Base-by-base conservation (phyloP, 306 rosid genomes). In the Pyrus communis region DNA sequence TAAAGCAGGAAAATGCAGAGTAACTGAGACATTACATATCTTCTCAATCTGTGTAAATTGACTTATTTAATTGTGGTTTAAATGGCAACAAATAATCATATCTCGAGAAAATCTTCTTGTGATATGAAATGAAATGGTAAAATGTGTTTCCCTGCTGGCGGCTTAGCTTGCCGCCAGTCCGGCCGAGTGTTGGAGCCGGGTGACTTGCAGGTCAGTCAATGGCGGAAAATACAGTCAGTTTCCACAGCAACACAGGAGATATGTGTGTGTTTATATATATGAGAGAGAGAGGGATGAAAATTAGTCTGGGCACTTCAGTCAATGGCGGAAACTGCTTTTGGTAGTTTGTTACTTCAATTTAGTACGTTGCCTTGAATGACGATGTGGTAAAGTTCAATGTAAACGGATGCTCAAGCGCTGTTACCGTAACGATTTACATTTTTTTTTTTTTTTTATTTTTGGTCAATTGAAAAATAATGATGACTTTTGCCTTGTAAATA, bases 191-290 rank as follows among this genome's bases (percentile, higher is more conserved):
- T 78, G 71, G 68, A 52, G 28, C 59, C 52, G 40, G 31, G 75
- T 60, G 67, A 69, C 82, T 78, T 81, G 74, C 71, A 60, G 51
- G 72, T 79, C 49, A 82, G 91, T 86, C 91, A 85, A 83, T 86
- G 91, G 64, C 59, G 75, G 88, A 82, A 80, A 64, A 71, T 78
- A 75, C 73, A 62, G 82, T 67, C 49, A 82, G 82, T 77, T 71
- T 64, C 74, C 21, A 58, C 30, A 15, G 42, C 51, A 23, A 45
- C 55, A 45, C 46, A 42, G 67, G 67, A 27, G 55, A 49, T 4
- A 0, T 15, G 8, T 49, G 18, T 46, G 19, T 49, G 52, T 46
- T 1, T 40, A 9, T 40, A 40, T 40, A 40, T 40, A 40, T 9
- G 23, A 25, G 33, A 5, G 18, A 31, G 69, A 65, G 69, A 28